Conservation (phyloP, 768 basidiomycete species). For the Ramaria rubella region DNA sequence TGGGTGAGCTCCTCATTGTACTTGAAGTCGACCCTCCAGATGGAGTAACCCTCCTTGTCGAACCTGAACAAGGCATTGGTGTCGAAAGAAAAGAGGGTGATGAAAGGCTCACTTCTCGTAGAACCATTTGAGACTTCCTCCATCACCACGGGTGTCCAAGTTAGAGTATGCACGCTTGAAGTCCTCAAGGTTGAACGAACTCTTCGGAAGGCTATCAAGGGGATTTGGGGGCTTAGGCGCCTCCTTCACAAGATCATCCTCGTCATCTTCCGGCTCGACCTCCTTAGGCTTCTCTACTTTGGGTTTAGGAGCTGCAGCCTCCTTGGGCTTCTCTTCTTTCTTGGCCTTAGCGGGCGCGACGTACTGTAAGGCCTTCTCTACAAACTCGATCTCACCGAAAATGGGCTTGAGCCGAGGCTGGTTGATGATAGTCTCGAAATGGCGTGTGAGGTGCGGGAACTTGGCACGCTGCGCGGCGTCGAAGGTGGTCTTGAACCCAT, state of each 20-base stretch:
- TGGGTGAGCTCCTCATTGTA: constrained; percentile 91
- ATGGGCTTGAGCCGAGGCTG: constrained; percentile 68
- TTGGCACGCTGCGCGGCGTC: constrained; percentile 62
- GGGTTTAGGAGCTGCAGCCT: constrained; percentile 31
- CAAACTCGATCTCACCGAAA: constrained; percentile 52
- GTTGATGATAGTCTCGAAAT: constrained; percentile 81
- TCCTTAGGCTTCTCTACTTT: constrained; percentile 60
- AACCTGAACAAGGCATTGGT: constrained; percentile 44
- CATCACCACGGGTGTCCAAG: constrained; percentile 86
- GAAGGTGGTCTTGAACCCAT: constrained; percentile 44
- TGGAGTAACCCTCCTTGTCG: constrained; percentile 83
- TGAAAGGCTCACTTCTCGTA: constrained; percentile 72
- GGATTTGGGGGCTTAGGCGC: constrained; percentile 95
- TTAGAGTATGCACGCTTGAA: constrained; percentile 99
- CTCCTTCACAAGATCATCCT: constrained; percentile 61
- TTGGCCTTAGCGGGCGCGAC: constrained; percentile 67
- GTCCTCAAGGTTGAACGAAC: constrained; percentile 84
- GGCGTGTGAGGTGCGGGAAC: constrained; percentile 73
- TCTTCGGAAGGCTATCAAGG: constrained; percentile 84
- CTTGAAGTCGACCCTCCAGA: constrained; percentile 93
- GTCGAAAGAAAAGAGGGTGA: neutral
- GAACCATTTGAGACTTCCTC: constrained; percentile 90
- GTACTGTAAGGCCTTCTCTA: constrained; percentile 67
- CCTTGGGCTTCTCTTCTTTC: constrained; percentile 41
- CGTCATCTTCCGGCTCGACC: constrained; percentile 40